Evolutionary conservation across 306 rosid genomes (phyloP).

Genomic region (Carpinus viminea): DNA sequence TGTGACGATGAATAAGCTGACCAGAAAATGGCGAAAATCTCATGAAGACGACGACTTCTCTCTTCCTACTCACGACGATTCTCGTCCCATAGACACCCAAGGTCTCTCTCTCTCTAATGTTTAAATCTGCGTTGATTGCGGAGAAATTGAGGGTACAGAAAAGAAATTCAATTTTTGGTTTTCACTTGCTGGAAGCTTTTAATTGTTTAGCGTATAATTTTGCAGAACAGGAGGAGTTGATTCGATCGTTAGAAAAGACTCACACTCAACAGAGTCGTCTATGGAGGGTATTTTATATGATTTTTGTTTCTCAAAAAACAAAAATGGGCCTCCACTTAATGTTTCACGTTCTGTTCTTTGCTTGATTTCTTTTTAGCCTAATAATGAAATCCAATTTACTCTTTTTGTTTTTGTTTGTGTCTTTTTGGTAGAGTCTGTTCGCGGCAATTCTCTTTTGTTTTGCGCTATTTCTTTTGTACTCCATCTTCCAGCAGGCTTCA

Average conservation of each 20-base stretch:
- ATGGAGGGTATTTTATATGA: constrained; percentile 63
- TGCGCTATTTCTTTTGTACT: constrained; percentile 59
- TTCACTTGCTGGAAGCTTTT: background rate
- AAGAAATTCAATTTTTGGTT: background rate
- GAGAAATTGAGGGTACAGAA: background rate
- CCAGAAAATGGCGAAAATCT: constrained; percentile 53
- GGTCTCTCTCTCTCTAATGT: constrained; percentile 37
- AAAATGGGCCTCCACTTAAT: background rate
- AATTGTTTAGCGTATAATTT: background rate
- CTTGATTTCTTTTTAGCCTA: constrained; percentile 16
- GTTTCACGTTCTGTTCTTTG: constrained; percentile 1
- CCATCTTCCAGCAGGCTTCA: constrained; percentile 69
- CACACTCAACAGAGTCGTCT: constrained; percentile 72
- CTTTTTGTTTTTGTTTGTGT: background rate
- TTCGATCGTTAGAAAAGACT: constrained; percentile 65
- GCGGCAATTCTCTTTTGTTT: constrained; percentile 62
- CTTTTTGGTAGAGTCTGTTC: constrained; percentile 55
- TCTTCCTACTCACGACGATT: constrained; percentile 65
- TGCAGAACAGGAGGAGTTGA: constrained; percentile 78
- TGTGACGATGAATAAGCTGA: constrained; percentile 57
- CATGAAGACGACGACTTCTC: constrained; percentile 36
- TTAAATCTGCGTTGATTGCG: background rate
- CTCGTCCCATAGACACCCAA: constrained; percentile 64
- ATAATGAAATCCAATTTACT: background rate
- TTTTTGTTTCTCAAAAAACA: background rate